phyloP scores from a whole-genome alignment of 345 rosid genomes.

The Brassica juncea region DNA sequence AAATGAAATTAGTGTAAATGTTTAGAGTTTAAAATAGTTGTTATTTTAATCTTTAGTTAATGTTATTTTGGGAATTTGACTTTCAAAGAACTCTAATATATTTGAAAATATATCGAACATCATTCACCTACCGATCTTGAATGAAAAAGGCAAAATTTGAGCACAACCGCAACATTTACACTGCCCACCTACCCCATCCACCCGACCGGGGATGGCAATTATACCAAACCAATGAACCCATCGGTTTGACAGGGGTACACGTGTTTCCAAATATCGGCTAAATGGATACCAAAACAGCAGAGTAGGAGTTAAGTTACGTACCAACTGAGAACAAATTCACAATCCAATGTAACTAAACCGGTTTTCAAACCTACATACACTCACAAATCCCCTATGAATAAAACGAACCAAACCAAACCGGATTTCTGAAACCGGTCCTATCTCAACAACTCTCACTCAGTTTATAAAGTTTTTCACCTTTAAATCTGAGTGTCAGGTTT shows the following conservation, averaged over 20 bases:
- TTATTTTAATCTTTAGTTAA: too few species aligned
- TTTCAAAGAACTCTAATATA: background rate
- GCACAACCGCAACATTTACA: conserved; percentile 30
- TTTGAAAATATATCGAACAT: background rate
- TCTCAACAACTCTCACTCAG: conserved; percentile 28
- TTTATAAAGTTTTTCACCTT: conserved; percentile 29
- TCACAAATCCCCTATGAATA: background rate
- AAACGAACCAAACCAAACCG: conserved; percentile 7
- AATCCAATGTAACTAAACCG: conserved; percentile 8
- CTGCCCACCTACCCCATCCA: conserved; percentile 38
- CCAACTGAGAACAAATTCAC: background rate
- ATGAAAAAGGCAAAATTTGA: conserved; percentile 26
- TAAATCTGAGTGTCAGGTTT: conserved; percentile 32
- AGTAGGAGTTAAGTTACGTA: background rate
- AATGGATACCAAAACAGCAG: background rate
- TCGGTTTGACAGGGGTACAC: conserved; percentile 18
- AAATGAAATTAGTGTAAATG: too few species aligned
- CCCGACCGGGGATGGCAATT: conserved; percentile 15
- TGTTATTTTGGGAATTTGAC: too few species aligned
- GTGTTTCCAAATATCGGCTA: background rate
- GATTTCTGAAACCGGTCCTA: conserved; percentile 3
- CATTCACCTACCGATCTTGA: conserved; percentile 40
- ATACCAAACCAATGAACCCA: conserved; percentile 15
- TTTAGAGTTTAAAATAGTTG: too few species aligned
- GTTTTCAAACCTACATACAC: background rate